Evolutionary conservation across 805 yeast species (phyloP).

Genomic region (Kodamaea jinghongensis): DNA sequence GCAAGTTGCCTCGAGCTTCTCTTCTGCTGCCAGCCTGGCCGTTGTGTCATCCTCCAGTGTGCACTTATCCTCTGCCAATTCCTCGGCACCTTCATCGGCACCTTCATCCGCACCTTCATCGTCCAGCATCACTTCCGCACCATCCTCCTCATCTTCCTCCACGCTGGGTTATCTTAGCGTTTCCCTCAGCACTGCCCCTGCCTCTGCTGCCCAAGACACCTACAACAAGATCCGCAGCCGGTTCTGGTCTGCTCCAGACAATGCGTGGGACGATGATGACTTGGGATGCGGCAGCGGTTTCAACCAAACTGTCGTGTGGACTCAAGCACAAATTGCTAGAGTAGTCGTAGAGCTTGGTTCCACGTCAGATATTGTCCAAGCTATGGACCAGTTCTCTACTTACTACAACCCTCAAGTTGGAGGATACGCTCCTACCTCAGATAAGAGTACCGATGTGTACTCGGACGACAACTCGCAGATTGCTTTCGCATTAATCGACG

Average conservation of each 20-base stretch:
- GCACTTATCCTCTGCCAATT: no score
- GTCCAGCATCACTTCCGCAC: not conserved
- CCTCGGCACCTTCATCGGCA: no score
- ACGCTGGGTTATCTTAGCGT: no score
- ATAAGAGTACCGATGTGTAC: conserved; percentile 23
- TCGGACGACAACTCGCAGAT: conserved; percentile 30
- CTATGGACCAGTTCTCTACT: conserved; percentile 14
- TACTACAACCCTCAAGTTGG: conserved; percentile 19
- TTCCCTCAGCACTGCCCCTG: conserved; percentile 5
- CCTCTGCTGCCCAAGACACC: conserved; percentile 7
- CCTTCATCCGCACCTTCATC: no score
- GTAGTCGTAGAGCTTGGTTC: conserved; percentile 17
- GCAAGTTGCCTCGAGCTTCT: no score
- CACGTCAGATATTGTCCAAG: conserved; percentile 10
- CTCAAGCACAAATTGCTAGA: conserved; percentile 25
- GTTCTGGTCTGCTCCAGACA: conserved; percentile 16
- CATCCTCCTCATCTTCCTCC: conserved; percentile 1
- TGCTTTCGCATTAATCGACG: conserved; percentile 27
- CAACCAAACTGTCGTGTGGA: conserved; percentile 24
- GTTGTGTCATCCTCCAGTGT: no score
- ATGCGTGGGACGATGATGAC: conserved; percentile 19
- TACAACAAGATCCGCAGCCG: conserved; percentile 17
- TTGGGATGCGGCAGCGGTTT: conserved; percentile 15
- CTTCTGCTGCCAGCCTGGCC: no score
- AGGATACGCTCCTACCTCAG: conserved; percentile 24